A percentile compares a stretch with the other conserved stretches of the same genome.
Evolutionary conservation across 345 rosid species (phyloP).

Genomic region (Clausena lansium): DNA sequence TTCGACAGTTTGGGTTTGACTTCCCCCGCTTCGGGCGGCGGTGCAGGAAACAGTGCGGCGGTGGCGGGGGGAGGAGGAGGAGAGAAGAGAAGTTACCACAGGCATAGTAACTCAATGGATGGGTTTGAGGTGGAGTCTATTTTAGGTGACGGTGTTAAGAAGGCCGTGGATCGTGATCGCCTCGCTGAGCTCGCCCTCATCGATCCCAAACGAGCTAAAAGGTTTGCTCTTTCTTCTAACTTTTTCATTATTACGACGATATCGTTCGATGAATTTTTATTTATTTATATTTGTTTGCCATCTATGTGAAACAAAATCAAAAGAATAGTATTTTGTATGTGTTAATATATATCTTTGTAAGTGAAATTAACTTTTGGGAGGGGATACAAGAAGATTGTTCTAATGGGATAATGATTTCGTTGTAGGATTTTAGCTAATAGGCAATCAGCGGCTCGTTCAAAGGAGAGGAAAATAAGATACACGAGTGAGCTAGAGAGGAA

Average conservation of each 20-base stretch:
- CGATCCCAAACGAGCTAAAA: slow-evolving; percentile 96
- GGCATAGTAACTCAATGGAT: slow-evolving; percentile 87
- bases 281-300: background rate
- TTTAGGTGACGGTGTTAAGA: slow-evolving; percentile 60
- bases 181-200: slow-evolving; percentile 86
- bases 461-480: slow-evolving; percentile 87
- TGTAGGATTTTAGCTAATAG: slow-evolving; percentile 87
- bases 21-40: slow-evolving; percentile 29
- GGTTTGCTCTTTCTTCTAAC: slow-evolving; percentile 31
- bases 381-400: background rate
- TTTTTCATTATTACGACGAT: background rate
- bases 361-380: background rate
- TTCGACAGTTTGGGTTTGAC: slow-evolving; percentile 49
- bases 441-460: slow-evolving; percentile 93
- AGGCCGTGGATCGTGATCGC: slow-evolving; percentile 77
- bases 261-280: background rate
- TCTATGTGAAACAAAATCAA: background rate
- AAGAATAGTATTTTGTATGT: background rate
- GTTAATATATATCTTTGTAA: background rate
- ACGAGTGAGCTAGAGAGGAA: slow-evolving; percentile 91
- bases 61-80: slow-evolving; percentile 37
- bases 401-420: background rate
- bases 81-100: slow-evolving; percentile 45
- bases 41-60: slow-evolving; percentile 28
- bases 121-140: slow-evolving; percentile 67